Evolutionary conservation across 768 basidiomycete genomes (phyloP).

Genomic region (Mycena galopus): DNA sequence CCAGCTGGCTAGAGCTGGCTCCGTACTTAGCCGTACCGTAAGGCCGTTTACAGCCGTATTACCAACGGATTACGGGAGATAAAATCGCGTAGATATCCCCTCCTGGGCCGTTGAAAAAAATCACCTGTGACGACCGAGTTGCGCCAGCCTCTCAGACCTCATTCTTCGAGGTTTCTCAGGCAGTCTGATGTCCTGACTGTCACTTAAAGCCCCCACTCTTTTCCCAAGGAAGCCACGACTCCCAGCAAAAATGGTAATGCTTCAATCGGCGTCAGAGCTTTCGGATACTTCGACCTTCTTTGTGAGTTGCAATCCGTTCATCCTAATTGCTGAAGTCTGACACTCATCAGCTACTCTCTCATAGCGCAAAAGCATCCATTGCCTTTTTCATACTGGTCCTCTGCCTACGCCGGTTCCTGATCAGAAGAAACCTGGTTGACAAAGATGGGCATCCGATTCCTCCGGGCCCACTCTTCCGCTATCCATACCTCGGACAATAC

Average conservation of each 20-base stretch:
- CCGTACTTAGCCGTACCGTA: too few species aligned
- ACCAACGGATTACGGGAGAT: too few species aligned
- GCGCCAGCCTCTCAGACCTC: too few species aligned
- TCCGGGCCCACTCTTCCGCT: background rate
- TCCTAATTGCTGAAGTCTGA: background rate
- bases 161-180: background rate
- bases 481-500: conserved; percentile 6
- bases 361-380: background rate
- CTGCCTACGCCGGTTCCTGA: background rate
- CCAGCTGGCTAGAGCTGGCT: too few species aligned
- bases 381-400: background rate
- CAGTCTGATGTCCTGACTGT: background rate
- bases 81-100: too few species aligned
- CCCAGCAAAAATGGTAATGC: background rate
- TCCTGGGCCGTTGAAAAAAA: too few species aligned
- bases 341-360: background rate
- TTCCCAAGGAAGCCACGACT: background rate
- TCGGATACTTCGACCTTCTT: background rate
- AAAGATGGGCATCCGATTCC: background rate
- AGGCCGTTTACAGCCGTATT: too few species aligned
- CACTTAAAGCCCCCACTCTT: background rate
- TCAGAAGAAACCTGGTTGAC: background rate
- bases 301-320: background rate
- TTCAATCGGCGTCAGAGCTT: background rate
- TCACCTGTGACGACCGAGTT: too few species aligned